Base-by-base conservation (phyloP, 2,329 filamentous ascomycete genomes). In the Fusarium floridanum region DNA sequence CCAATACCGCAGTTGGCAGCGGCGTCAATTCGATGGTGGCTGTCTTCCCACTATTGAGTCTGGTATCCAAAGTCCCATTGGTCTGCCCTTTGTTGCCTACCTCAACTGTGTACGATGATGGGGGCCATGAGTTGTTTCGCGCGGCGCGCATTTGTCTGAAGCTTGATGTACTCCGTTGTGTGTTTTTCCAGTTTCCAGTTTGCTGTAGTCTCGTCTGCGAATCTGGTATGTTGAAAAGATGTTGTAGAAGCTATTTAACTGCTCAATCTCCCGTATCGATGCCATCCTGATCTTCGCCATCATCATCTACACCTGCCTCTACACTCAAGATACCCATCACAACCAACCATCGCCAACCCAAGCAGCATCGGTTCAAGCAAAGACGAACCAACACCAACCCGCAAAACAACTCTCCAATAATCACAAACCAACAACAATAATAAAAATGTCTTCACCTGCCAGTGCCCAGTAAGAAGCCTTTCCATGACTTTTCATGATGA, bases 101-200 rank as follows among this genome's bases (percentile, higher is more conserved):
- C 32, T 50, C 41, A 17, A 39, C 61, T 61, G 67, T 48, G 67
- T 36, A 41, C 17, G 12, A 68, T 32, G 14, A 56, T 74, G 72
- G 72, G 72, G 72, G 72, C 72, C 68, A 32, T 59, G 53, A 48
- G 20, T 50, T 27, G 27, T 63, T 63, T 63, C 43, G 61, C 61
- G 61, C 45, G 11, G 24, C 45, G 11, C 59, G 39, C 61, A 63
- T 45, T 66, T 66, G 50, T n/a, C 62, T 41, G 29, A 27, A 27
- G 56, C 60, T 55, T 64, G 68, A 43, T 41, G 50, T 36, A 41
- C 36, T 27, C 56, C 43, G 56, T 50, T 69, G 45, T 36, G 64
- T 64, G n/a, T 75, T 74, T 74, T 74, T 74, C 61, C 61, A 74
- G 60, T 74, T 74, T 22, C 16, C 3, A 59, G 61, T 29, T 36